Conservation (phyloP, 2,329 filamentous ascomycete genomes). For the Atkinsonella texensis region DNA sequence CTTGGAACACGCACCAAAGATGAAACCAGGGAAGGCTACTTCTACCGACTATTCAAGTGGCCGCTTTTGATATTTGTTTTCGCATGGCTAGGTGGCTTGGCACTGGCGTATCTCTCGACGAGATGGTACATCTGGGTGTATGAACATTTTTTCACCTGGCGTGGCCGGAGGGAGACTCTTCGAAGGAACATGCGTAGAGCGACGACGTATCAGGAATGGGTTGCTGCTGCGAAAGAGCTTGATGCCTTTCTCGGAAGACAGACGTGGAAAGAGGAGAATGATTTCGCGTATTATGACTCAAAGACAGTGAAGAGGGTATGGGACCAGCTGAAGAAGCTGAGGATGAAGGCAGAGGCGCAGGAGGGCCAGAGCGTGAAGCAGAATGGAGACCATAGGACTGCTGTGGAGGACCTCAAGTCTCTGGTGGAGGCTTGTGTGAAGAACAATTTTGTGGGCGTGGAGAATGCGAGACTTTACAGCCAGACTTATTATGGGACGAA, state of each 20-base stretch:
- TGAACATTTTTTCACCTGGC: constrained; percentile 85
- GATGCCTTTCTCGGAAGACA: constrained; percentile 74
- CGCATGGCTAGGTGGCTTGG: constrained; percentile 67
- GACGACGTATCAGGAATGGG: constrained; percentile 72
- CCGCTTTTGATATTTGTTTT: constrained; percentile 72
- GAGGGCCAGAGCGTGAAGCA: constrained; percentile 26
- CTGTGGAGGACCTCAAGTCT: constrained; percentile 63
- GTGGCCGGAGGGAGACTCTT: constrained; percentile 62
- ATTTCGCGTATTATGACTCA: constrained; percentile 77
- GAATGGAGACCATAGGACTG: constrained; percentile 26
- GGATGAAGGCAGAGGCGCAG: constrained; percentile 45
- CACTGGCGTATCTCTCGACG: constrained; percentile 62
- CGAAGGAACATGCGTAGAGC: constrained; percentile 60
- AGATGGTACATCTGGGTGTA: constrained; percentile 85
- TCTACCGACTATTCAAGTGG: constrained; percentile 86
- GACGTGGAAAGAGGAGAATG: constrained; percentile 65
- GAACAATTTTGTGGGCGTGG: constrained; percentile 92
- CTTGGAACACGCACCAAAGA: constrained; percentile 58
- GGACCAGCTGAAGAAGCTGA: constrained; percentile 57
- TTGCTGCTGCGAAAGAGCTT: constrained; percentile 62
- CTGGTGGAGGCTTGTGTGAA: constrained; percentile 87
- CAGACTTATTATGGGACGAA: constrained; percentile 99
- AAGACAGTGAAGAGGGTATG: constrained; percentile 69
- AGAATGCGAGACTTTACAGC: constrained; percentile 89
- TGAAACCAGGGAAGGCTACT: constrained; percentile 86